Percentiles rank a stretch among this genome's conserved stretches.
These are phyloP conservation scores for Dichotomocladium elegans DNA, from an alignment of 371 early-diverging fungal genomes.

Conservation along the genomic window DNA sequence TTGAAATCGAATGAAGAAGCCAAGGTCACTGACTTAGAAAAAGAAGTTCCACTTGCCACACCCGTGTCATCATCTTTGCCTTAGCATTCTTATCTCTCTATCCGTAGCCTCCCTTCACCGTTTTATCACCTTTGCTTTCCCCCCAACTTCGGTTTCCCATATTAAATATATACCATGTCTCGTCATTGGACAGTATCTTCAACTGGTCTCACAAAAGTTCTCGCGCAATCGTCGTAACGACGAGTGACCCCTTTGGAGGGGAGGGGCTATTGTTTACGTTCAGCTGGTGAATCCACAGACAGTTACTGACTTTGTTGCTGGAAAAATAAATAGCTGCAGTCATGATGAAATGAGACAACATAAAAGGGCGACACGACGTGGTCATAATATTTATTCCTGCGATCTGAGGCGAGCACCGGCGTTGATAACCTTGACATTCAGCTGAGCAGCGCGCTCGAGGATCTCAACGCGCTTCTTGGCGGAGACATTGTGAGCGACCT, in stretches of 20 bases:
- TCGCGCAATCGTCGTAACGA: too few species aligned
- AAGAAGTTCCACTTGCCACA: not conserved
- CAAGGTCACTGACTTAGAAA: too few species aligned
- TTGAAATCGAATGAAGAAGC: not conserved
- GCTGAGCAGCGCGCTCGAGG: conserved; percentile 95
- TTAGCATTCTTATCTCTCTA: conserved; percentile 1
- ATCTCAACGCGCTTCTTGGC: conserved; percentile 97
- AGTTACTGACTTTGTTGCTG: not conserved
- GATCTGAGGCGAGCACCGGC: conserved; percentile 93
- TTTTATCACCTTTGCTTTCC: not conserved
- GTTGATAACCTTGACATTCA: conserved; percentile 98
- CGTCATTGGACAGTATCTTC: not conserved
- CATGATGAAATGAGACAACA: not conserved
- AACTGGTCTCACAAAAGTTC: too few species aligned
- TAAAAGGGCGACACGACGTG: not conserved
- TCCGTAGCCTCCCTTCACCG: not conserved
- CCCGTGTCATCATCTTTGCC: not conserved
- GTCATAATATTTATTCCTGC: conserved; percentile 63
- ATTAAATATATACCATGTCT: not conserved
- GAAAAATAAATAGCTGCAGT: not conserved
- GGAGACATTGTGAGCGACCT: conserved; percentile 97
- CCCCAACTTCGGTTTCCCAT: not conserved
- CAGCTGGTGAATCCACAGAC: too few species aligned
- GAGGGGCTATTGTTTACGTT: too few species aligned
- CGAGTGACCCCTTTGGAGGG: too few species aligned